Evolutionary conservation across 441 rosid genomes (phyloP).

Genomic region (Arabidopsis hybrid): DNA sequence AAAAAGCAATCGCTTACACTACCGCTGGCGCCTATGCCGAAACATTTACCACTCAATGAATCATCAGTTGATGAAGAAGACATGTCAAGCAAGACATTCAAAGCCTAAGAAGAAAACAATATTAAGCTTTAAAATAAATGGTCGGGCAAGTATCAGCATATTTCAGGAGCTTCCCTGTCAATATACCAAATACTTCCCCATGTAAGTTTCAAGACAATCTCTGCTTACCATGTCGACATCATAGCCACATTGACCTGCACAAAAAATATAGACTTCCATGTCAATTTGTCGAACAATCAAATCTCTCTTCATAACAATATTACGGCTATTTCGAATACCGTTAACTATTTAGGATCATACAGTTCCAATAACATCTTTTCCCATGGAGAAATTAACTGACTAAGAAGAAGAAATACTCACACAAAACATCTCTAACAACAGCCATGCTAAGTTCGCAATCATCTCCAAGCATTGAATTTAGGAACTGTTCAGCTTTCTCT

Average conservation of each 20-base stretch:
- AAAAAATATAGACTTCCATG: conserved; percentile 42
- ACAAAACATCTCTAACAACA: conserved; percentile 80
- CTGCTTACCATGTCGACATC: conserved; percentile 73
- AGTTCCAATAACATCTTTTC: background rate
- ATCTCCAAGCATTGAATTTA: conserved; percentile 81
- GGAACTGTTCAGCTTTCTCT: conserved; percentile 75
- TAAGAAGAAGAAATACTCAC: conserved; percentile 55
- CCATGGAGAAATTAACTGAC: background rate
- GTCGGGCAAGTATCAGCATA: conserved; percentile 39
- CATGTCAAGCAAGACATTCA: conserved; percentile 71
- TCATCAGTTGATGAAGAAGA: conserved; percentile 59
- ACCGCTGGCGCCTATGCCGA: conserved; percentile 45
- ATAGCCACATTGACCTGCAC: conserved; percentile 84
- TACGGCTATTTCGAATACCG: background rate
- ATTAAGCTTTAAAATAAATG: conserved; percentile 26
- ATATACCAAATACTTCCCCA: conserved; percentile 36
- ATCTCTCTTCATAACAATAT: background rate
- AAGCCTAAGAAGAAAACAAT: conserved; percentile 61
- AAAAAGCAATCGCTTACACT: conserved; percentile 53
- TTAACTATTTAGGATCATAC: background rate
- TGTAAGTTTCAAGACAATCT: conserved; percentile 29
- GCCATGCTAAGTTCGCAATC: conserved; percentile 75
- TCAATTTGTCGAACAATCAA: conserved; percentile 28
- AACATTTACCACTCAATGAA: conserved; percentile 43
- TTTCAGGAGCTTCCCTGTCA: conserved; percentile 24